Evolutionary conservation across 2,329 filamentous ascomycete species (phyloP), one percentile per base, ranked within the genome.

Genomic region (Pyrenophora tritici-repentis): DNA sequence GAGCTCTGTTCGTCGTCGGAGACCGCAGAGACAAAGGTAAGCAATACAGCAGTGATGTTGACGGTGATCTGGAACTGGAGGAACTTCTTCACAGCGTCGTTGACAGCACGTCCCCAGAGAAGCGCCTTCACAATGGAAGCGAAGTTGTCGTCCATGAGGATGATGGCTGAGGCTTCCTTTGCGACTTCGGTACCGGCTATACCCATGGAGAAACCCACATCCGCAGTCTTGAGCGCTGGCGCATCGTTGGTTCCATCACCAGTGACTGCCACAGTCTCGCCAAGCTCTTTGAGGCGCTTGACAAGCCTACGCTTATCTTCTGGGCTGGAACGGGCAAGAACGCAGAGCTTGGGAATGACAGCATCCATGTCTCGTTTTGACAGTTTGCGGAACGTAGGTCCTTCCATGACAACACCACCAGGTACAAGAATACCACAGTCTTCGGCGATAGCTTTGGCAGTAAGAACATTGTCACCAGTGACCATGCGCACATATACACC

Each of bases 91-190:
- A 75, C 73, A 32, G 73, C 73, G 35, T 76, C 73, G 53, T 76
- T 76, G 40, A 76, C 73, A 33, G 73, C 73, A 49, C 73, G 73
- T 42, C 89, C 89, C 89, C 89, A 93, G 62, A 88, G 87, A 61
- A 92, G 79, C 12, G 89, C 89, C 74, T 90, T 91, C 58, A 93
- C 87, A 55, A 92, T 93, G n/a, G 88, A 91, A 22, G 86, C 82
- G 73, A 93, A 93, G 75, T 92, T 92, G 74, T 93, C 89, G 68
- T 92, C 89, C 89, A 92, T 91, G 12, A 93, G 79, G 62, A 93
- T 91, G 55, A 93, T 93, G 32, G 88, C 87, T 6, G 89, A 92
- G 1, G 89, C 89, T 73, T 93, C 89, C 74, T 92, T 92, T 38
- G 89, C 89, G 33, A 93, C 89, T 71, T 92, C 89, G 0, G 89